Evolutionary conservation across 2,329 filamentous ascomycete genomes (phyloP).

Genomic region (Zymoseptoria ardabiliae): DNA sequence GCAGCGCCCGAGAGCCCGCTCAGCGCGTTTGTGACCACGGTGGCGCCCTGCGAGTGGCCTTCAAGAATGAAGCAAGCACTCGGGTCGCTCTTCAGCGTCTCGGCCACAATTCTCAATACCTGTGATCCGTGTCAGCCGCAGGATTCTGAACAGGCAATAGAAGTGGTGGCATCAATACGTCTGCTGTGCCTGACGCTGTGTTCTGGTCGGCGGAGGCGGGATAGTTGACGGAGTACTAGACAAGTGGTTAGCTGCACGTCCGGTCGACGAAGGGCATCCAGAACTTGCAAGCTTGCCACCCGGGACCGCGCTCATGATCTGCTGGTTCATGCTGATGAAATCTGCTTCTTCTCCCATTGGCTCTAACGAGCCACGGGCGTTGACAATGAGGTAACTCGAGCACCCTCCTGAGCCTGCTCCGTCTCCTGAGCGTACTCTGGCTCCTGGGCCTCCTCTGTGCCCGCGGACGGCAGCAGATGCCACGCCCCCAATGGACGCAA

Average conservation of each 20-base stretch:
- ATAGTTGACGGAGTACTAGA: conserved; percentile 31
- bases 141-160: not conserved
- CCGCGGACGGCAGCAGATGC: no score
- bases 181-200: conserved; percentile 23
- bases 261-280: not conserved
- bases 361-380: conserved; percentile 24
- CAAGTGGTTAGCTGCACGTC: not conserved
- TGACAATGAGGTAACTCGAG: conserved; percentile 11
- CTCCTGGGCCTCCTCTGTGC: no score
- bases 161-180: conserved; percentile 10
- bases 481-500: no score
- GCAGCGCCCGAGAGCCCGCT: conserved; percentile 26
- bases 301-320: conserved; percentile 21
- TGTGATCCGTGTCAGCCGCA: conserved; percentile 3
- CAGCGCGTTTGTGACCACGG: conserved; percentile 31
- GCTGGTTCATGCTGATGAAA: conserved; percentile 31
- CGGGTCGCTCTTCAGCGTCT: conserved; percentile 20
- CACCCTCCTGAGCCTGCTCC: no score
- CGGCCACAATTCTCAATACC: conserved; percentile 30
- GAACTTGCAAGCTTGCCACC: conserved; percentile 23
- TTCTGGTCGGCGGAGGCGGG: conserved; percentile 25
- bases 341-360: conserved; percentile 22
- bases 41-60: conserved; percentile 33
- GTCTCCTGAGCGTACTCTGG: no score
- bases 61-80: conserved; percentile 32